A percentile compares a stretch with the other conserved stretches of the same genome.
Evolutionary conservation across 345 rosid genomes (phyloP).

Genomic region (Citrus trifoliata): DNA sequence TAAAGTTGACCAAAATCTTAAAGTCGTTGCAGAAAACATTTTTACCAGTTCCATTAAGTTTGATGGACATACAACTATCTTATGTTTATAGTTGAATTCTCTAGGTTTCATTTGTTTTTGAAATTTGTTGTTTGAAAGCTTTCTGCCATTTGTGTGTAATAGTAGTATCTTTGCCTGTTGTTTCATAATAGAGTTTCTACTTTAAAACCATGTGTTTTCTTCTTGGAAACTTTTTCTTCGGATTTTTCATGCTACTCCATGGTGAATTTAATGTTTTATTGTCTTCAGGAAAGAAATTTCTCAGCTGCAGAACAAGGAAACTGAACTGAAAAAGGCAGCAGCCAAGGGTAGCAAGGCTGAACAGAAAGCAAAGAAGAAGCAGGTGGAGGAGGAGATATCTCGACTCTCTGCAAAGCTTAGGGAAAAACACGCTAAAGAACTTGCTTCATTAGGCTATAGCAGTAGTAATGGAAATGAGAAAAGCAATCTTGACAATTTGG

Average conservation of each 20-base stretch:
- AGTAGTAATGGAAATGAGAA: slow-evolving; percentile 44
- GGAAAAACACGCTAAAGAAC: slow-evolving; percentile 74
- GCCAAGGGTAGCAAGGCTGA: slow-evolving; percentile 97
- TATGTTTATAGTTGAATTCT: background rate
- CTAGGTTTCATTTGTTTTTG: background rate
- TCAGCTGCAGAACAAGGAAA: slow-evolving; percentile 79
- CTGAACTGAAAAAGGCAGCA: slow-evolving; percentile 79
- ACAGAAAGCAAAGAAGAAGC: slow-evolving; percentile 96
- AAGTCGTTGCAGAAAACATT: background rate
- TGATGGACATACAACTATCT: background rate
- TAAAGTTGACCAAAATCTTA: background rate
- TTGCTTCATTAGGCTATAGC: slow-evolving; percentile 67
- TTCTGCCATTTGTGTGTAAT: background rate
- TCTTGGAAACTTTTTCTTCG: background rate
- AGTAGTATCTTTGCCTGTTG: background rate
- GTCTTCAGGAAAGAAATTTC: slow-evolving; percentile 68
- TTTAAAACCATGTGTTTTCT: background rate
- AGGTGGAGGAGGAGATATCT: slow-evolving; percentile 79
- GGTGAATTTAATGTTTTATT: background rate
- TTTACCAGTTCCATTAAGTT: background rate
- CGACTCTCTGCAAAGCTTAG: slow-evolving; percentile 65
- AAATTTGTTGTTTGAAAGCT: background rate
- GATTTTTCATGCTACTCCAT: background rate
- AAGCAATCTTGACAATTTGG: slow-evolving; percentile 66
- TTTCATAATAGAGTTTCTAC: background rate